These are phyloP conservation scores for Mycena albidolilacea DNA, from an alignment of 768 basidiomycete genomes.

Conservation along the genomic window DNA sequence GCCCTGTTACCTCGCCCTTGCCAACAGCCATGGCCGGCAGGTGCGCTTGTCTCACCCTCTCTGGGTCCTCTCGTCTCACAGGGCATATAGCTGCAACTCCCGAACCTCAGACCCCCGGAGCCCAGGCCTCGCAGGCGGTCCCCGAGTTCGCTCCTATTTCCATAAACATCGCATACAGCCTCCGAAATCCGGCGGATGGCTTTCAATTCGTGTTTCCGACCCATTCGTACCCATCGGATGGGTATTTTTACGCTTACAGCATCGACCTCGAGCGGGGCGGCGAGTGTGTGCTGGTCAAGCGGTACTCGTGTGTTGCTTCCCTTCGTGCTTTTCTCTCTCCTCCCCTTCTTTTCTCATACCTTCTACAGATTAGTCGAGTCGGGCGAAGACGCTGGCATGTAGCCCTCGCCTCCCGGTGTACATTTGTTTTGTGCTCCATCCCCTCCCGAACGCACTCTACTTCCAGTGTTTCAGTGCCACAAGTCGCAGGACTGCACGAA, in stretches of 20 bases:
- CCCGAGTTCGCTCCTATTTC: slow-evolving; percentile 84
- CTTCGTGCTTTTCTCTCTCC: not conserved
- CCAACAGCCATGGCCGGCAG: too few relatives aligned
- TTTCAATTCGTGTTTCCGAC: slow-evolving; percentile 87
- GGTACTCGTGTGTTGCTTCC: slow-evolving; percentile 63
- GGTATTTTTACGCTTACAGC: slow-evolving; percentile 95
- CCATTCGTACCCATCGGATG: slow-evolving; percentile 91
- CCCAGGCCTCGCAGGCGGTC: slow-evolving; percentile 49
- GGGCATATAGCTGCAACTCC: slow-evolving; percentile 74
- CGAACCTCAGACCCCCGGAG: slow-evolving; percentile 81
- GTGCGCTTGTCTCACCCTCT: slow-evolving; percentile 52
- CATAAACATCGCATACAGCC: slow-evolving; percentile 84
- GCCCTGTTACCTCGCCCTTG: too few relatives aligned
- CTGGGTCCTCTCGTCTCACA: not conserved
- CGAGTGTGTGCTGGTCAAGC: slow-evolving; percentile 95
- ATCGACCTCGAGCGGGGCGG: slow-evolving; percentile 98
- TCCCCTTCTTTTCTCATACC: not conserved
- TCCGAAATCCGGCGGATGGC: slow-evolving; percentile 87
- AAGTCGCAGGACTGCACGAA: not conserved
- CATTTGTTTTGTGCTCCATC: not conserved
- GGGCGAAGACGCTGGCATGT: slow-evolving; percentile 34
- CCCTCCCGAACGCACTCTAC: too few relatives aligned
- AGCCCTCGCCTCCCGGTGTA: not conserved
- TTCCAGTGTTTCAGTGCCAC: too few relatives aligned
- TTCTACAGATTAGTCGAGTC: slow-evolving; percentile 36